A percentile compares a stretch with the other conserved stretches of the same genome.
Evolutionary conservation across 768 basidiomycete species (phyloP).

Genomic region (Galerina marginata): DNA sequence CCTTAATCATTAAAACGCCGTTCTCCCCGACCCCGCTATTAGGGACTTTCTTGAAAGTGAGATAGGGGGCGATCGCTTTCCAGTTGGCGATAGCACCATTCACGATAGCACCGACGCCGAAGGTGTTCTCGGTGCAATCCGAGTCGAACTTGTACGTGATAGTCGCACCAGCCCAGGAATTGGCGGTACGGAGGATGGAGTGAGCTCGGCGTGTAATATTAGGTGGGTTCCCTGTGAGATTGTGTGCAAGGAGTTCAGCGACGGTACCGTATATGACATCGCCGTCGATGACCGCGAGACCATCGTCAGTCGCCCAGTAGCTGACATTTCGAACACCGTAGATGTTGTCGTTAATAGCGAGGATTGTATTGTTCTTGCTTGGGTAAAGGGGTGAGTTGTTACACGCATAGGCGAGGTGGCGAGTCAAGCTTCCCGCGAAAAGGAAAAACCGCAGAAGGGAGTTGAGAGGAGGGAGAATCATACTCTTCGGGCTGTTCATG

Average conservation of each 20-base stretch:
- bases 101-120: neutral
- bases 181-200: neutral
- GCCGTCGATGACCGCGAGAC: constrained; percentile 2
- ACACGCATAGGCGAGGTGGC: too few species aligned
- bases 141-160: constrained; percentile 1
- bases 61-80: neutral
- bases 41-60: neutral
- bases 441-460: too few species aligned
- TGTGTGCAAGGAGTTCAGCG: neutral
- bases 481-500: too few species aligned
- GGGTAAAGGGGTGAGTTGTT: too few species aligned
- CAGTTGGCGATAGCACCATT: constrained; percentile 1
- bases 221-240: neutral
- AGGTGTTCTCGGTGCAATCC: neutral
- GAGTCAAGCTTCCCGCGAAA: too few species aligned
- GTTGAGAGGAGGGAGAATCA: too few species aligned
- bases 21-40: neutral
- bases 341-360: neutral
- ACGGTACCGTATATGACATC: constrained; percentile 4
- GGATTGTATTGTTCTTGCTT: neutral
- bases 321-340: neutral
- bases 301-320: constrained; percentile 5
- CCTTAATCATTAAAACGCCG: neutral
- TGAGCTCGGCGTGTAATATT: neutral
- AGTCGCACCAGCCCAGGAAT: constrained; percentile 1